These are phyloP conservation scores for Backusella liffmaniae DNA, from an alignment of 192 early-diverging fungal species.

Conservation along the genomic window DNA sequence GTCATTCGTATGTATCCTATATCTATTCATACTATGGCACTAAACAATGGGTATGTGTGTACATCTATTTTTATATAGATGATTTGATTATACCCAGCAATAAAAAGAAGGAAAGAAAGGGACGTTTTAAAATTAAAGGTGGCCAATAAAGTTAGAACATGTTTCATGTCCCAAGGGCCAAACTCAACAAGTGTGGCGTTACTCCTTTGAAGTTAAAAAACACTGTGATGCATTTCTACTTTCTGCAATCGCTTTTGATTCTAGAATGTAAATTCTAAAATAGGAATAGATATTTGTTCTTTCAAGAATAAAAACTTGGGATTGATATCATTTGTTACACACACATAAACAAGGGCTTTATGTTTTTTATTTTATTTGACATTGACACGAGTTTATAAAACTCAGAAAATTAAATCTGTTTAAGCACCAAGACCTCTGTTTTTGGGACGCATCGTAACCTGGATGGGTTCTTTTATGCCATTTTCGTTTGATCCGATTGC, in stretches of 20 bases:
- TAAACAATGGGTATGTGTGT: no score
- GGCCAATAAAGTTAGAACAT: neutral
- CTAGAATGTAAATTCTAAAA: neutral
- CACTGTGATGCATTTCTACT: neutral
- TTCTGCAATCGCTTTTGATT: neutral
- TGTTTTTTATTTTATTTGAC: neutral
- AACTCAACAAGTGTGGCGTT: neutral
- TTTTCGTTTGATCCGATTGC: slow-evolving; percentile 37
- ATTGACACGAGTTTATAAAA: neutral
- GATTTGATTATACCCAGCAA: neutral
- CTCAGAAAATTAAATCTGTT: neutral
- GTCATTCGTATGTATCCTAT: no score
- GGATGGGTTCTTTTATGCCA: slow-evolving; percentile 42
- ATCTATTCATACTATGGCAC: no score
- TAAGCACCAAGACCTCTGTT: slow-evolving; percentile 32
- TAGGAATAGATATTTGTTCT: neutral
- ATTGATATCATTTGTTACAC: no score
- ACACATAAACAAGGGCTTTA: neutral
- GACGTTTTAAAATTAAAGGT: no score
- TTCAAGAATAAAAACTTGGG: no score
- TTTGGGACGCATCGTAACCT: slow-evolving; percentile 37
- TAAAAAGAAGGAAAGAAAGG: neutral
- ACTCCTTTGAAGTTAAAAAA: neutral
- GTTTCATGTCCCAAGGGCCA: neutral
- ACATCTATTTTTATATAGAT: no score